Evolutionary conservation across 148 eudicot genomes (phyloP).

Genomic region (Camellia japonica): DNA sequence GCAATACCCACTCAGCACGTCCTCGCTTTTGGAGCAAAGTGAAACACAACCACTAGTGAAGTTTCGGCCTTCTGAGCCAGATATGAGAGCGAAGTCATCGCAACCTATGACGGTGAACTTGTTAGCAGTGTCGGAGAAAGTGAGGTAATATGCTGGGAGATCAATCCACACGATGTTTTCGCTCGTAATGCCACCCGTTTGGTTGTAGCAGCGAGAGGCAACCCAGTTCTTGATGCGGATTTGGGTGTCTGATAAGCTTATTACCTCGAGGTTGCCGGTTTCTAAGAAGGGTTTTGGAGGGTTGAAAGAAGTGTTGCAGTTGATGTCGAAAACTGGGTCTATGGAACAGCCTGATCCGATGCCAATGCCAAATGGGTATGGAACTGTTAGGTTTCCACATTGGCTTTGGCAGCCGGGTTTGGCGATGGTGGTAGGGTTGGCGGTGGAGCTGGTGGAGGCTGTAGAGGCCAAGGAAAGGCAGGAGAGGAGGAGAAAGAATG

Average conservation of each 20-base stretch:
- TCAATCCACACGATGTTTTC: background rate
- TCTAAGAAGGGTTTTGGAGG: conserved; percentile 30
- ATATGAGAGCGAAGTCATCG: conserved; percentile 17
- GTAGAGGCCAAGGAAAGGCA: too few species aligned
- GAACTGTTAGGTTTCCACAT: conserved; percentile 33
- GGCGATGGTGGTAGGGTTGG: background rate
- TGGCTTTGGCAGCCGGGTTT: conserved; percentile 19
- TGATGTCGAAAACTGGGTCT: conserved; percentile 19
- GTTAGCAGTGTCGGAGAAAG: conserved; percentile 33
- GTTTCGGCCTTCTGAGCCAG: background rate
- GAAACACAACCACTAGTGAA: conserved; percentile 25
- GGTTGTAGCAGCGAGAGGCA: conserved; percentile 19
- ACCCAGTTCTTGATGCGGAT: conserved; percentile 18
- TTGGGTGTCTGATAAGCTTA: conserved; percentile 17
- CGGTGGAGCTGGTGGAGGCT: too few species aligned
- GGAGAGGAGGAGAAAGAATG: too few species aligned
- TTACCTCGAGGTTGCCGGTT: background rate
- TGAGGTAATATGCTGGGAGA: background rate
- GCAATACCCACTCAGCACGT: conserved; percentile 21
- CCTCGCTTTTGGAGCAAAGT: conserved; percentile 14
- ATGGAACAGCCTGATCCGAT: conserved; percentile 31
- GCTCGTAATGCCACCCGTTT: background rate
- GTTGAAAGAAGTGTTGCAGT: conserved; percentile 27
- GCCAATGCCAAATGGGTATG: conserved; percentile 52
- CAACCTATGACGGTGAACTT: conserved; percentile 44